Conservation (phyloP, 768 basidiomycete genomes). For the Tylopilus rubrobrunneus region DNA sequence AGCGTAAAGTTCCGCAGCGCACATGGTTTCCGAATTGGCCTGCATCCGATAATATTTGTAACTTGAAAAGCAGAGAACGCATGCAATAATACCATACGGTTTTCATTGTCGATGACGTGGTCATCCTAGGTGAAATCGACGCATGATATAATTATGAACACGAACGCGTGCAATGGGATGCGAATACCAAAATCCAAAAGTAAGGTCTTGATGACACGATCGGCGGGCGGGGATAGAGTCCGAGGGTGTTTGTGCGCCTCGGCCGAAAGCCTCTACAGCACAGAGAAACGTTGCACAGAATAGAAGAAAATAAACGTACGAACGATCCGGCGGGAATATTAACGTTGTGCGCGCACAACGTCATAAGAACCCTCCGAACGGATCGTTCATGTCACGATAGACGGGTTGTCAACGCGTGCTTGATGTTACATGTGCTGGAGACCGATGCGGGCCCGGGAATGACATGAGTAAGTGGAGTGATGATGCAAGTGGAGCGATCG, state of each 20-base stretch:
- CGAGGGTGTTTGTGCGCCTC: background rate
- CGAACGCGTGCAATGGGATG: background rate
- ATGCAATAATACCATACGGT: background rate
- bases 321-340: background rate
- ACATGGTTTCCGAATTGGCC: background rate
- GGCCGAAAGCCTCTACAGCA: background rate
- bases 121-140: background rate
- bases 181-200: background rate
- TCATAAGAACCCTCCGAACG: background rate
- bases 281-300: background rate
- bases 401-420: background rate
- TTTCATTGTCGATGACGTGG: background rate
- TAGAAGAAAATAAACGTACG: background rate
- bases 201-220: background rate
- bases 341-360: background rate
- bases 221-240: background rate
- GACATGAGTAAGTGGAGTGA: background rate
- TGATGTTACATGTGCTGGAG: background rate
- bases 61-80: background rate
- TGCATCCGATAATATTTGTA: background rate
- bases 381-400: background rate
- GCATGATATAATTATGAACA: background rate
- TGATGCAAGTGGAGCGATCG: conserved; percentile 4
- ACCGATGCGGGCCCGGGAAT: background rate
- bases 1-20: background rate